Base-by-base conservation (phyloP, 768 basidiomycete genomes). In the Nidularia sp. region DNA sequence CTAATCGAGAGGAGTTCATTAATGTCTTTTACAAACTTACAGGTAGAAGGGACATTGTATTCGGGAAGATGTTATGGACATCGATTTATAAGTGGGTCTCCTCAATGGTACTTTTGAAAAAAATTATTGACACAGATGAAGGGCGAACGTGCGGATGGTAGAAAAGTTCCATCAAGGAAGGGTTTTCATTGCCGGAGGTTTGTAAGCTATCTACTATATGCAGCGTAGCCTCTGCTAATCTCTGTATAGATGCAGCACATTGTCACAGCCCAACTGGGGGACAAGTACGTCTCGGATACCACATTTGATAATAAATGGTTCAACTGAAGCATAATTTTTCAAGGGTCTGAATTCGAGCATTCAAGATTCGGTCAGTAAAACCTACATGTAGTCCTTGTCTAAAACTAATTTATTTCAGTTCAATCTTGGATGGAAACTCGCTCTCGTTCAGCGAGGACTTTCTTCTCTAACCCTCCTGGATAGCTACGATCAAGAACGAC, bases 141-240 rank as follows among this genome's bases (percentile, higher is more conserved):
- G 79, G 31, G 70, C 77, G 1, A 79, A 78, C 57, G 70, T 80
- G 31, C 68, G 80, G 7, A 76, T 79, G 75, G 73, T 71, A 0
- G 57, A 78, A 42, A 67, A 60, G 18, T 74, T 80, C 55, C 57
- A 64, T 13, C 52, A 57, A 4, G 77, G 76, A 1, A 66, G 76
- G n/a, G 74, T 73, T 8, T 80, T 79, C 53, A 47, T 81, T 12
- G 72, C 63, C 29, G 80, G 80, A 57, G 81, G 80, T 76, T 15
- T 36, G 12, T 34, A 1, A 13, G 13, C 43, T 29, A 29, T 29
- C 25, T 29, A 29, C 25, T 29, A 29, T 29, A 29, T 29, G 25
- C 25, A 29, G 25, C 25, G 25, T 29, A 29, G 25, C 25, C 25
- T 29, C 25, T 29, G 25, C 25, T 29, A 29, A 29, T 29, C 47